A percentile compares a stretch with the other conserved stretches of the same genome.
Evolutionary conservation across 768 basidiomycete species (phyloP).

Genomic region (Trametopsis cervina): DNA sequence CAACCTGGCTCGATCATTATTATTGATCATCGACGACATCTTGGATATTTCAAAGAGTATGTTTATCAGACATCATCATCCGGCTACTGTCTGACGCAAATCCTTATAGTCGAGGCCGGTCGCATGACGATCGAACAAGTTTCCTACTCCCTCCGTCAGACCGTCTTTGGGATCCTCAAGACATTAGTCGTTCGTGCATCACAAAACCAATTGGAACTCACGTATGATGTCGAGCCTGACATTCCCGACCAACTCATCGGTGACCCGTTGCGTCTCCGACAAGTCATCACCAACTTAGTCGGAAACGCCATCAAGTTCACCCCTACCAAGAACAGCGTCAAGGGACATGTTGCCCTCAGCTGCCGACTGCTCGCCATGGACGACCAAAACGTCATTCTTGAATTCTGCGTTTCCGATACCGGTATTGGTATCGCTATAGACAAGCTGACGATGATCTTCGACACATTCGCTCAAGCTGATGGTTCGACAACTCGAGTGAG

Average conservation of each 20-base stretch:
- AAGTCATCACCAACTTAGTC: constrained; percentile 92
- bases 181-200: constrained; percentile 96
- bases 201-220: constrained; percentile 93
- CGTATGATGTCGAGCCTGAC: constrained; percentile 91
- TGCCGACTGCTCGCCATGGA: constrained; percentile 74
- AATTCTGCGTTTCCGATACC: constrained; percentile 97
- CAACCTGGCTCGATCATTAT: constrained; percentile 83
- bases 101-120: constrained; percentile 84
- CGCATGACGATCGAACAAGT: constrained; percentile 99
- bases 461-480: constrained; percentile 98
- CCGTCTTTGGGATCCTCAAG: constrained; percentile 95
- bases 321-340: constrained; percentile 65
- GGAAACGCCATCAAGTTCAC: constrained; percentile 99
- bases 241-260: constrained; percentile 97
- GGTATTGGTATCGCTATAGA: constrained; percentile 99
- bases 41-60: constrained; percentile 98
- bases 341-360: constrained; percentile 88
- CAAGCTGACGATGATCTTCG: constrained; percentile 96
- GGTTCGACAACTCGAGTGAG: constrained; percentile 91
- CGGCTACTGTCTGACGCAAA: not conserved
- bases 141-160: constrained; percentile 95
- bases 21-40: constrained; percentile 98
- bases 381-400: constrained; percentile 80
- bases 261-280: constrained; percentile 88
- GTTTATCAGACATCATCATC: constrained; percentile 25